These are phyloP conservation scores for Russula emetica DNA, from an alignment of 768 basidiomycete species.

Conservation along the genomic window DNA sequence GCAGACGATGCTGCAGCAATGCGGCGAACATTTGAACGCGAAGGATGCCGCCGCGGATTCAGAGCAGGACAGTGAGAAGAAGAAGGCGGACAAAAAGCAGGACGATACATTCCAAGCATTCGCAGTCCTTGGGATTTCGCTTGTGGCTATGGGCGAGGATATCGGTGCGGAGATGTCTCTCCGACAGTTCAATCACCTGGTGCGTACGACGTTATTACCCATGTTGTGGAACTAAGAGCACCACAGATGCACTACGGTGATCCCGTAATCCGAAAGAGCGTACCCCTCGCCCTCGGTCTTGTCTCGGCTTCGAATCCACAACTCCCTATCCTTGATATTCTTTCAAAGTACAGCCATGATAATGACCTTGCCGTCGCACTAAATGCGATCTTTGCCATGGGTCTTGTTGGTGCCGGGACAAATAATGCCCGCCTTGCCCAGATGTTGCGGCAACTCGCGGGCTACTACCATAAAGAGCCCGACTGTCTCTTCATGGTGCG, in stretches of 20 bases:
- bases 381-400: conserved; percentile 99
- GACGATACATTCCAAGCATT: conserved; percentile 88
- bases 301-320: conserved; percentile 95
- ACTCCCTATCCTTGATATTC: conserved; percentile 88
- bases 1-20: conserved; percentile 87
- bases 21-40: conserved; percentile 80
- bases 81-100: conserved; percentile 43
- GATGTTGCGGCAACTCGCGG: conserved; percentile 94
- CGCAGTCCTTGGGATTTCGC: conserved; percentile 87
- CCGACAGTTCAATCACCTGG: conserved; percentile 94
- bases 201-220: conserved; percentile 38
- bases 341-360: conserved; percentile 99
- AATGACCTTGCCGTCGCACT: conserved; percentile 94
- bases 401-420: conserved; percentile 95
- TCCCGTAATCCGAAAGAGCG: conserved; percentile 82
- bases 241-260: conserved; percentile 98
- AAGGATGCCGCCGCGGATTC: conserved; percentile 36
- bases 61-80: conserved; percentile 58
- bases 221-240: conserved; percentile 28
- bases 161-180: conserved; percentile 98
- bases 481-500: conserved; percentile 96
- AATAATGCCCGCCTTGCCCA: conserved; percentile 97
- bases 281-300: conserved; percentile 93
- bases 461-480: conserved; percentile 97
- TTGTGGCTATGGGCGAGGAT: conserved; percentile 98